Evolutionary conservation across 1,139 yeast species (phyloP).

Genomic region (Candida glucosophila): DNA sequence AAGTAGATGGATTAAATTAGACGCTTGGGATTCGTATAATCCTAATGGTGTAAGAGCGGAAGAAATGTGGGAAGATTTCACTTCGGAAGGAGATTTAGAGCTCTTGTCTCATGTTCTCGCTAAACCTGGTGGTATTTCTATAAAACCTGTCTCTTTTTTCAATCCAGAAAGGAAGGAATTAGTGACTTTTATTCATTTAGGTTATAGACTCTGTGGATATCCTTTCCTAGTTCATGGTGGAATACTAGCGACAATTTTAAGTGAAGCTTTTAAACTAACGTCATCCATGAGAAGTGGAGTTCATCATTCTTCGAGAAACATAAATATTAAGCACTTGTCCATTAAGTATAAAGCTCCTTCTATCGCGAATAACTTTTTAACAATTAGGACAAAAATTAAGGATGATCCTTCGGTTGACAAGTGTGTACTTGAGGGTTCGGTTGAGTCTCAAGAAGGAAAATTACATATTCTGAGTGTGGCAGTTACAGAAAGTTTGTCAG

Average conservation of each 20-base stretch:
- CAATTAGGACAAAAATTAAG: conserved; percentile 45
- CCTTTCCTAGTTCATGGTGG: conserved; percentile 92
- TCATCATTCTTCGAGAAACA: too few species aligned
- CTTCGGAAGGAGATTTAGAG: conserved; percentile 23
- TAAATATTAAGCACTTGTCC: too few species aligned
- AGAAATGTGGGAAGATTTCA: conserved; percentile 14
- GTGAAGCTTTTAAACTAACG: conserved; percentile 60
- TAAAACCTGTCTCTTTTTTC: conserved; percentile 65
- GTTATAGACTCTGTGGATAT: conserved; percentile 74
- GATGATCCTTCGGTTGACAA: conserved; percentile 15
- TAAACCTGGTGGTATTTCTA: conserved; percentile 70
- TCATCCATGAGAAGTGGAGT: too few species aligned
- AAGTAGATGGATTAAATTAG: conserved; percentile 33
- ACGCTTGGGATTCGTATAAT: conserved; percentile 57
- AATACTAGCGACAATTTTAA: conserved; percentile 70
- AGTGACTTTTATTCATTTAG: conserved; percentile 66
- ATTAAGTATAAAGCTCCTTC: conserved; percentile 67
- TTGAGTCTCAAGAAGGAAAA: conserved; percentile 29
- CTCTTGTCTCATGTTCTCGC: conserved; percentile 23
- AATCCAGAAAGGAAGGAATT: conserved; percentile 50
- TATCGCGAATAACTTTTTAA: conserved; percentile 68
- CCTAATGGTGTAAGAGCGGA: conserved; percentile 32
- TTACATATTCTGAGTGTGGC: conserved; percentile 31
- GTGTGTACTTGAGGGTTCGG: conserved; percentile 19
- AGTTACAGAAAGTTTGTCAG: too few species aligned